These are phyloP conservation scores for Tetratostichococcus sp. DNA, from an alignment of 139 green algal genomes.

Conservation along the genomic window DNA sequence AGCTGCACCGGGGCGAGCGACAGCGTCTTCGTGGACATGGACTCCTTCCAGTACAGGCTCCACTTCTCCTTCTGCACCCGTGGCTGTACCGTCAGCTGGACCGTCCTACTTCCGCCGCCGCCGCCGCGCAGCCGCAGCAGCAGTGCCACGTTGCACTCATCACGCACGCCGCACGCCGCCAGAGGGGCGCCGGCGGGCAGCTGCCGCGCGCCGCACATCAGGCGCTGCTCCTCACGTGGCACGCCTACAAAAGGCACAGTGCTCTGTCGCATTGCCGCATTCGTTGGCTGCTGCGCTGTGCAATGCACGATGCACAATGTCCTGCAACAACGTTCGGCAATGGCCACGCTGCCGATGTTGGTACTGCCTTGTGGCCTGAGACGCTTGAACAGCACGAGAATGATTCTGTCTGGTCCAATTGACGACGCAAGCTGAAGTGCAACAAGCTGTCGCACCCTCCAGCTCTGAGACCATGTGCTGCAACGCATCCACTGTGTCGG, in stretches of 20 bases:
- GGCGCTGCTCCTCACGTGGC: not conserved
- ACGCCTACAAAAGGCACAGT: not conserved
- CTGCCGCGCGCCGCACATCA: not conserved
- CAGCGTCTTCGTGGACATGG: conserved; percentile 48
- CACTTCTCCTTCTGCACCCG: conserved; percentile 70
- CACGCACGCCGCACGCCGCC: not conserved
- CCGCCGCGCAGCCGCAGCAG: conserved; percentile 34
- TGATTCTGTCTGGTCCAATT: no score
- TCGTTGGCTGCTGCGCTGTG: no score
- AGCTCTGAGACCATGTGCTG: not conserved
- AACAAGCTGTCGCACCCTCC: not conserved
- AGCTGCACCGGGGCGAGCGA: not conserved
- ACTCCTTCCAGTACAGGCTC: conserved; percentile 83
- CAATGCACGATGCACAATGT: no score
- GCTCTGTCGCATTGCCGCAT: no score
- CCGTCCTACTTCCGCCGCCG: conserved; percentile 14
- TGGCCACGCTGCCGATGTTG: no score
- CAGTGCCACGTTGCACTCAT: not conserved
- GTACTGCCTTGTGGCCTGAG: no score
- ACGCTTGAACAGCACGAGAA: no score
- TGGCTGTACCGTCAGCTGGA: conserved; percentile 49
- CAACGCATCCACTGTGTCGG: not conserved
- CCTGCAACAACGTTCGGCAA: no score
- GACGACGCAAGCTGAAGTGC: not conserved
- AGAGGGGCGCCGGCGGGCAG: not conserved